Evolutionary conservation across 805 yeast genomes (phyloP), one percentile per base, ranked within the genome.

Genomic region (Saccharomyces eubayanus): DNA sequence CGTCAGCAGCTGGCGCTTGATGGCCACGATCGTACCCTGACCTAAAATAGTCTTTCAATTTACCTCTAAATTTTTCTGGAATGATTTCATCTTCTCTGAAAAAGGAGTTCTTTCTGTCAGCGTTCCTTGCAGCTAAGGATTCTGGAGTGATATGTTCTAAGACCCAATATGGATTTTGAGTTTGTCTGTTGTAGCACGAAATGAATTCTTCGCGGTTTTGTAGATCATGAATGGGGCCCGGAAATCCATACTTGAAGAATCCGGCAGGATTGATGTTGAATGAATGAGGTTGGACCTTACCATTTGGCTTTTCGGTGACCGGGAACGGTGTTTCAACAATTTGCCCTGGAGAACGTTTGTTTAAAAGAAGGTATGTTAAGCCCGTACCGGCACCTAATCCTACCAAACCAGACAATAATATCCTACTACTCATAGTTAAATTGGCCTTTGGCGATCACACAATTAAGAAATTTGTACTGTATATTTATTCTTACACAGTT

Each of bases 11-110:
- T 2, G 99, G 97, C 0, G 96, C 97, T 63, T 88, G 89, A 71
- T 94, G 99, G 5, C 99, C 99, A 59, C 98, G 75, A 69, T 94
- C 99, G 70, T 89, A 94, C 1, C 99, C 99, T 31, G 94, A 84
- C 62, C 98, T 79, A 76, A 92, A 94, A 69, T 87, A 94, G 71
- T 94, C 98, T 56, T 83, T 78, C 53, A 94, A 74, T 51, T 79
- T 75, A 1, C 85, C 92, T 60, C 97, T 78, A 69, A 89, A 94
- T 62, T 74, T 78, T 29, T 70, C 69, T 0, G 99, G 99, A 45
- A 94, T 80, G 11, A 66, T 62, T 66, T 87, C 95, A 67, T 94
- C 97, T 74, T 94, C 99, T 63, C 75, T 82, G 74, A 94, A 94
- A 2, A 86, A 77, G 2, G 96, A 85, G 58, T 85, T 83, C 66